Evolutionary conservation across 164 flowering plant genomes (phyloP), one percentile per base, ranked within the genome.

Genomic region (Paratinospora sagittata): DNA sequence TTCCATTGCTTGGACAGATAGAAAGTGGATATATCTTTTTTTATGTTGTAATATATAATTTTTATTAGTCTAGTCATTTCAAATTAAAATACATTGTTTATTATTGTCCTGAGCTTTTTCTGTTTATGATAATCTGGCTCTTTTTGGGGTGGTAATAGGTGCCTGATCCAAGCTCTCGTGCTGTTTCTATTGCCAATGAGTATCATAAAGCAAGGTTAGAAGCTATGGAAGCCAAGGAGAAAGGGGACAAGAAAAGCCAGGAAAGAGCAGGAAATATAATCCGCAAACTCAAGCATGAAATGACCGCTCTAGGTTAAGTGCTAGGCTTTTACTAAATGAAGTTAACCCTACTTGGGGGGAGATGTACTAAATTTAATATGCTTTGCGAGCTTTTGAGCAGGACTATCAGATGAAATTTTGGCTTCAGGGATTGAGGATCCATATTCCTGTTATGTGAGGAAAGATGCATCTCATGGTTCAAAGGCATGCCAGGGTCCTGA

Each of bases 271-370:
- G 97, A 68, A 75, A 68, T 36, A 71, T 75, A n/a, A 93, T 93
- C 73, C 86, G 94, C 81, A 80, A 86, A 68, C 93, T 93, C 72
- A 93, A 89, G 82, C 93, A 90, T 74, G 96, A 93, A 82, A 80
- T 93, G 74, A 80, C 89, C 78, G 83, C 85, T 72, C 74, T 89
- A 84, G 98, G 98, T 91, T 70, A 24, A 34, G 62, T 60, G 27
- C 14, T 43, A 47, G 65, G 39, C 55, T 72, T 39, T 79, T 26
- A 61, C 23, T 27, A 9, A 19, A 63, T 68, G 43, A 19, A 30
- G 66, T 37, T 66, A 45, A 24, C 33, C 30, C 34, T 49, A 72
- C n/a, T 36, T 68, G 11, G 36, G 12, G 62, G n/a, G n/a, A n/a
- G n/a, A 55, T 41, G 19, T 61, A 45, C 61, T 5, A 13, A 76